phyloP scores from a whole-genome alignment of 176 grass and related monocot genomes.

The Tillandsia leiboldiana region DNA sequence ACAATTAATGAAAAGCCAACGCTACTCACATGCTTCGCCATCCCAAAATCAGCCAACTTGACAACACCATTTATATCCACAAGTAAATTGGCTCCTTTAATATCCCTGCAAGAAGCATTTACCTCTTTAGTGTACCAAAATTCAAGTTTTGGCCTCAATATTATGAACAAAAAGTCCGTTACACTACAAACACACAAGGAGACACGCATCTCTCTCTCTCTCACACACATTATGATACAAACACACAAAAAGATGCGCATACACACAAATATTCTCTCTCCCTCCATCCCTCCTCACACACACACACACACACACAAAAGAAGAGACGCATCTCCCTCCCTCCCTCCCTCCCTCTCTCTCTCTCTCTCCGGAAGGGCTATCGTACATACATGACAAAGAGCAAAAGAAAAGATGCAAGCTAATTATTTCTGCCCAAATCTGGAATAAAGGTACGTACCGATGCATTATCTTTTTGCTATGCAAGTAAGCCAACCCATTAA shows the following conservation, averaged over 20 bases:
- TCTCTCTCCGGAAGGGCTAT: too few species aligned
- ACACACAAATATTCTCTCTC: background rate
- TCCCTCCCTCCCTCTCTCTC: too few species aligned
- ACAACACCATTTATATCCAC: conserved; percentile 93
- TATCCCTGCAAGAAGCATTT: conserved; percentile 65
- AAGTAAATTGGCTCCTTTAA: conserved; percentile 98
- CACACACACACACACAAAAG: too few species aligned
- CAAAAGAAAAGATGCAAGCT: background rate
- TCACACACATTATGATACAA: background rate
- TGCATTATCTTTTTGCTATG: conserved; percentile 94
- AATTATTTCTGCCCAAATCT: background rate
- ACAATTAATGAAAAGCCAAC: background rate
- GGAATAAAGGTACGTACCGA: conserved; percentile 18
- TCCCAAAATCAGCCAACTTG: conserved; percentile 97
- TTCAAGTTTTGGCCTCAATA: background rate
- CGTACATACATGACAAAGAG: background rate
- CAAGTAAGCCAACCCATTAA: conserved; percentile 75
- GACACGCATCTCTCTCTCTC: background rate
- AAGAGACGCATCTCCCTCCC: too few species aligned
- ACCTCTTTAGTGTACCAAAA: conserved; percentile 10
- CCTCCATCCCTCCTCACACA: background rate
- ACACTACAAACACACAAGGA: background rate
- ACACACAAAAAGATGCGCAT: background rate
- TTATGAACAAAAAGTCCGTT: background rate
- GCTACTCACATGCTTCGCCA: conserved; percentile 98